These are phyloP conservation scores for Cucumis sativus DNA, from an alignment of 306 rosid species.

Conservation along the genomic window Cucumber_9930_V3 NC_026656.2:9587001-9587500, in stretches of 20 bases:
- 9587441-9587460: conserved; percentile 19
- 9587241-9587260: conserved; percentile 50
- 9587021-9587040: conserved; percentile 61
- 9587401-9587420: conserved; percentile 75
- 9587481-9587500: conserved; percentile 56
- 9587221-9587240: conserved; percentile 55
- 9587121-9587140: conserved; percentile 75
- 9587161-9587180: conserved; percentile 77
- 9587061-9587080: conserved; percentile 54
- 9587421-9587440: conserved; percentile 46
- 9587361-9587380: conserved; percentile 31
- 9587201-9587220: conserved; percentile 56
- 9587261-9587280: conserved; percentile 38
- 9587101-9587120: conserved; percentile 52
- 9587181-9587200: conserved; percentile 62
- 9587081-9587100: conserved; percentile 60
- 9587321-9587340: conserved; percentile 55
- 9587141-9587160: conserved; percentile 46
- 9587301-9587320: conserved; percentile 43
- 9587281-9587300: conserved; percentile 44
- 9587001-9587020: conserved; percentile 67
- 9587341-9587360: conserved; percentile 42
- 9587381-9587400: conserved; percentile 61
- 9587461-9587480: conserved; percentile 49
- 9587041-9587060: conserved; percentile 65